These are phyloP conservation scores for Vinca minor DNA, from an alignment of 257 asterid genomes.

Conservation along the genomic window DNA sequence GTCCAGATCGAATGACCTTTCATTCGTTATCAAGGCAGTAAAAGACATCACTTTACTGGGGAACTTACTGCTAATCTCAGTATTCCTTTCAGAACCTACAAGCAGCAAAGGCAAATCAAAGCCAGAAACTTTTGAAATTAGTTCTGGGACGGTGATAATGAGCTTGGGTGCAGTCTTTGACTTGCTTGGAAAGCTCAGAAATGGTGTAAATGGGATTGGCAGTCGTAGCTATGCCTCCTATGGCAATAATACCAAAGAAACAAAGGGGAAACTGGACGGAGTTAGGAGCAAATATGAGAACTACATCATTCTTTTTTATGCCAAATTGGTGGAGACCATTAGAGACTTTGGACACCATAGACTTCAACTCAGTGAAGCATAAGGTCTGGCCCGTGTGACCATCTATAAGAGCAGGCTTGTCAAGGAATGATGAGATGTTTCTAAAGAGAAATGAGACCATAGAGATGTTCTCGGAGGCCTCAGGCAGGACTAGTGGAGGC, in stretches of 20 bases:
- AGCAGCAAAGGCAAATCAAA: slow-evolving; percentile 53
- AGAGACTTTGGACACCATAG: slow-evolving; percentile 45
- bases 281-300: slow-evolving; percentile 69
- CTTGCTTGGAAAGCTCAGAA: slow-evolving; percentile 65
- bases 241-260: slow-evolving; percentile 48
- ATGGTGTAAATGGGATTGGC: slow-evolving; percentile 65
- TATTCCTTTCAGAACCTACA: slow-evolving; percentile 25
- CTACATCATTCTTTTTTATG: slow-evolving; percentile 59
- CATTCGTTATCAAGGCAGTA: slow-evolving; percentile 37
- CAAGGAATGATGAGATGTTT: slow-evolving; percentile 51
- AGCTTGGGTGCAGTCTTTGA: slow-evolving; percentile 61
- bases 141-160: slow-evolving; percentile 56
- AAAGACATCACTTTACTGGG: slow-evolving; percentile 23
- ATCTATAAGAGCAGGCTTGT: slow-evolving; percentile 58
- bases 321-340: slow-evolving; percentile 55
- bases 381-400: slow-evolving; percentile 41
- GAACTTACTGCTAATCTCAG: slow-evolving; percentile 21
- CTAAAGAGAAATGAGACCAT: slow-evolving; percentile 71
- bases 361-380: slow-evolving; percentile 45
- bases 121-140: slow-evolving; percentile 48
- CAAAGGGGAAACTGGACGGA: slow-evolving; percentile 53
- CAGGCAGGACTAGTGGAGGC: slow-evolving; percentile 49
- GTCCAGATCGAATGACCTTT: slow-evolving; percentile 39
- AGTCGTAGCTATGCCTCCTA: slow-evolving; percentile 87
- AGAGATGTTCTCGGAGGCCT: slow-evolving; percentile 37